Evolutionary conservation across 768 basidiomycete species (phyloP).

Genomic region (Suillus occidentalis): DNA sequence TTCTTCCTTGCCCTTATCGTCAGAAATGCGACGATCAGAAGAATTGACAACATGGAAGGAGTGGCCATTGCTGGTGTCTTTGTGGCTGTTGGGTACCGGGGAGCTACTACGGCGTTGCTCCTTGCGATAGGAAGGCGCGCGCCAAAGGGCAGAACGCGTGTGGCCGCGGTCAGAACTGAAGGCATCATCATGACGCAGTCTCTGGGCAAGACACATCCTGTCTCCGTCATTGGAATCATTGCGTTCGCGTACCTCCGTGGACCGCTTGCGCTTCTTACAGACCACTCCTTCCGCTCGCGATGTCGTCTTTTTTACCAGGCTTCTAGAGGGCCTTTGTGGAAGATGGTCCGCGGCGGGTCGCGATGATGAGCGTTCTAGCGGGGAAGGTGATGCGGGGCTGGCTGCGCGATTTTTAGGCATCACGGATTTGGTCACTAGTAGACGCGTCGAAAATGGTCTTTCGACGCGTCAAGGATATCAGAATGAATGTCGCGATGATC

Average conservation of each 20-base stretch:
- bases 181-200: conserved; percentile 2
- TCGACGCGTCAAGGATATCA: neutral
- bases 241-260: neutral
- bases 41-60: neutral
- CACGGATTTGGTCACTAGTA: neutral
- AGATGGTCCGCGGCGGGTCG: conserved; percentile 1
- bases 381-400: neutral
- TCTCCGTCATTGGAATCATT: neutral
- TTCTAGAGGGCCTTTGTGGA: conserved; percentile 1
- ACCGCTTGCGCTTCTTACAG: conserved; percentile 7
- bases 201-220: conserved; percentile 3
- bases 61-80: neutral
- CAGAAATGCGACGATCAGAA: neutral
- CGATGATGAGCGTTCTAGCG: conserved; percentile 1
- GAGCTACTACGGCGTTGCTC: neutral
- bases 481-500: neutral
- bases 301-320: neutral
- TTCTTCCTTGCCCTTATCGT: neutral
- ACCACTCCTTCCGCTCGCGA: conserved; percentile 3
- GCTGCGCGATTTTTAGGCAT: neutral
- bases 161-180: neutral
- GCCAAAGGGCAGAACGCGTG: neutral
- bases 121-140: conserved; percentile 2
- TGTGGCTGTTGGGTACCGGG: neutral
- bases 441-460: conserved; percentile 4